These are phyloP conservation scores for Marasmius oreades DNA, from an alignment of 1,284 basidiomycete species.

Conservation along the genomic window DNA sequence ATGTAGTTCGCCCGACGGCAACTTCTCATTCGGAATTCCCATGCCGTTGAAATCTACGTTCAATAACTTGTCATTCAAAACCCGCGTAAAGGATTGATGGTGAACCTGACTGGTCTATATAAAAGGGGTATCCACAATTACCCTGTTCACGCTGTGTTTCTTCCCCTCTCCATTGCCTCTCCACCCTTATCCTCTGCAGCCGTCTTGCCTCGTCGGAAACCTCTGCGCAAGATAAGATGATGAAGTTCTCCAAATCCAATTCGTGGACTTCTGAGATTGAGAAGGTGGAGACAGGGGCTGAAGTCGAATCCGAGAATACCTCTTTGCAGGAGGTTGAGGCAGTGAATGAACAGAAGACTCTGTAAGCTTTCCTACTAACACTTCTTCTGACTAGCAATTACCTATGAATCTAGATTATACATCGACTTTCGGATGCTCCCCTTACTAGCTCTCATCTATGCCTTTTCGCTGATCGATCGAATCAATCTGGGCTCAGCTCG, in stretches of 20 bases:
- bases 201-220: not conserved
- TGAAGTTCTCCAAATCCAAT: not conserved
- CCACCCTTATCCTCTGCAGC: not conserved
- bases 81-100: too few relatives aligned
- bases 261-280: not conserved
- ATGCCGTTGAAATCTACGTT: too few relatives aligned
- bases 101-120: too few relatives aligned
- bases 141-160: too few relatives aligned
- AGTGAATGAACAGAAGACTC: conserved; percentile 2
- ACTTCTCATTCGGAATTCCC: too few relatives aligned
- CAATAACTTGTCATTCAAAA: too few relatives aligned
- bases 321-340: not conserved
- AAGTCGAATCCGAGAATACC: not conserved
- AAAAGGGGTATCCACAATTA: too few relatives aligned
- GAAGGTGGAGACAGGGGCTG: not conserved
- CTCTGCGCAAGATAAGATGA: not conserved
- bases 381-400: not conserved
- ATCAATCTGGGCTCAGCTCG: conserved; percentile 40
- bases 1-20: too few relatives aligned
- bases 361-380: not conserved
- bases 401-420: conserved; percentile 27
- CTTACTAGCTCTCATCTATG: conserved; percentile 35
- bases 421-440: conserved; percentile 41
- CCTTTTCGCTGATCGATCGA: conserved; percentile 40
- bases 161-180: too few relatives aligned